Conservation (phyloP, 2,329 filamentous ascomycete genomes). For the Epichloe baconii region DNA sequence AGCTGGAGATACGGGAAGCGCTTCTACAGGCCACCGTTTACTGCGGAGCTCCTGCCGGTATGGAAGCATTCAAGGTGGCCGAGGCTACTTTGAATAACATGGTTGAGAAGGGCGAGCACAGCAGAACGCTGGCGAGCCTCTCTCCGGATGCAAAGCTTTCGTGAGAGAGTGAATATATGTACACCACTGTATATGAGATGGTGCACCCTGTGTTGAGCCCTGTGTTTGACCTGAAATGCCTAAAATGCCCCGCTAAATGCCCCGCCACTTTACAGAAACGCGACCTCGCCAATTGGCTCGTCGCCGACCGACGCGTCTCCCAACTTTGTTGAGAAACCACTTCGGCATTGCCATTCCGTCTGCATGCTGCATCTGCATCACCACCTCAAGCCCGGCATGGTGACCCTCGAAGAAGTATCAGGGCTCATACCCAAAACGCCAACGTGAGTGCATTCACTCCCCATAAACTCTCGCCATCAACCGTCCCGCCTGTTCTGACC, state of each 20-base stretch:
- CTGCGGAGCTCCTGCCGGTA: conserved; percentile 26
- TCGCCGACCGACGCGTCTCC: not conserved
- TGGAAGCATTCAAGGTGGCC: conserved; percentile 21
- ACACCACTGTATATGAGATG: no score
- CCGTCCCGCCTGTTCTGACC: not conserved
- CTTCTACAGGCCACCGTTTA: conserved; percentile 30
- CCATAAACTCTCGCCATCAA: not conserved
- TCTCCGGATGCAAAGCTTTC: not conserved
- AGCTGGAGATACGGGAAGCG: conserved; percentile 41
- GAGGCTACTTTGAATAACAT: conserved; percentile 14
- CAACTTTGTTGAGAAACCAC: not conserved
- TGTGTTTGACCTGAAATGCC: no score
- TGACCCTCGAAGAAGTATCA: conserved; percentile 20
- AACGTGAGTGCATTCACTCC: conserved; percentile 13
- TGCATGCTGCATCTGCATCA: not conserved
- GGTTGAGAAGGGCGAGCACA: conserved; percentile 12
- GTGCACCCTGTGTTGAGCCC: no score
- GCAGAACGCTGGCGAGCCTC: not conserved
- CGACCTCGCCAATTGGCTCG: not conserved
- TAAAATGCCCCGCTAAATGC: not conserved
- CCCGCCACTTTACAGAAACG: conserved; percentile 3
- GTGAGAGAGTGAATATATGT: not conserved
- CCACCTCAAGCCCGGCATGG: conserved; percentile 15
- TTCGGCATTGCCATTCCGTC: no score
- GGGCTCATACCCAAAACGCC: conserved; percentile 21